Conservation (phyloP, 73 alveolate genomes). For the Blepharisma stoltei region DNA sequence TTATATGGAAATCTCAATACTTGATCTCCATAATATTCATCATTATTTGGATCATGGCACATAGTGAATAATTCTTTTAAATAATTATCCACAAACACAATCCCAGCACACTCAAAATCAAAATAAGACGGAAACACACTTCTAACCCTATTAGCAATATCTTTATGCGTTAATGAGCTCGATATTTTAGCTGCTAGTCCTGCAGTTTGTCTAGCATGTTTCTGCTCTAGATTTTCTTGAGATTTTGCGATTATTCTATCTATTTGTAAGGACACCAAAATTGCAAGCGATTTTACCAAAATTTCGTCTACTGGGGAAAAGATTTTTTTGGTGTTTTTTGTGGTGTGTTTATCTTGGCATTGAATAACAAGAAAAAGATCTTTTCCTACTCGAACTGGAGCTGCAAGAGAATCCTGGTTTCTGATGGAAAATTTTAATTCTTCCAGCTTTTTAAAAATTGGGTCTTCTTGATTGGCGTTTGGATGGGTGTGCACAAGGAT, state of each 20-base stretch:
- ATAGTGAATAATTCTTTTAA: neutral
- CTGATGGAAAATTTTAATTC: slow-evolving; percentile 11
- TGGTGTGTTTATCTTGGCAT: neutral
- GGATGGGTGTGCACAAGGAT: slow-evolving; percentile 15
- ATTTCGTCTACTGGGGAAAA: slow-evolving; percentile 17
- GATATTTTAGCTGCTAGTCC: neutral
- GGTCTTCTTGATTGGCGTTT: slow-evolving; percentile 23
- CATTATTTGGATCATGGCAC: slow-evolving; percentile 18
- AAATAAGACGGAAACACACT: slow-evolving; percentile 2
- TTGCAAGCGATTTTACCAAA: slow-evolving; percentile 4
- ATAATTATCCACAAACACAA: slow-evolving; percentile 6
- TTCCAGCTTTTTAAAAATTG: slow-evolving; percentile 14
- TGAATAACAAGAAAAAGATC: slow-evolving; percentile 1
- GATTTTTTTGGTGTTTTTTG: neutral
- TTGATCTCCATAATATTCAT: slow-evolving; percentile 11
- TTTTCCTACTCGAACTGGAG: neutral
- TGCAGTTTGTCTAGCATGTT: slow-evolving; percentile 3
- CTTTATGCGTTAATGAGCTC: slow-evolving; percentile 16
- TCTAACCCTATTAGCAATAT: slow-evolving; percentile 22
- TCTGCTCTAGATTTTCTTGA: slow-evolving; percentile 8
- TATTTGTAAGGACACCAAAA: neutral
- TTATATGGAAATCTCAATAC: slow-evolving; percentile 3
- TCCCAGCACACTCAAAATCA: slow-evolving; percentile 27
- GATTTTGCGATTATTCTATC: neutral
- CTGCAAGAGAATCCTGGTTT: neutral